phyloP scores from a whole-genome alignment of 768 basidiomycete genomes.

The Calocybe cyanea region DNA sequence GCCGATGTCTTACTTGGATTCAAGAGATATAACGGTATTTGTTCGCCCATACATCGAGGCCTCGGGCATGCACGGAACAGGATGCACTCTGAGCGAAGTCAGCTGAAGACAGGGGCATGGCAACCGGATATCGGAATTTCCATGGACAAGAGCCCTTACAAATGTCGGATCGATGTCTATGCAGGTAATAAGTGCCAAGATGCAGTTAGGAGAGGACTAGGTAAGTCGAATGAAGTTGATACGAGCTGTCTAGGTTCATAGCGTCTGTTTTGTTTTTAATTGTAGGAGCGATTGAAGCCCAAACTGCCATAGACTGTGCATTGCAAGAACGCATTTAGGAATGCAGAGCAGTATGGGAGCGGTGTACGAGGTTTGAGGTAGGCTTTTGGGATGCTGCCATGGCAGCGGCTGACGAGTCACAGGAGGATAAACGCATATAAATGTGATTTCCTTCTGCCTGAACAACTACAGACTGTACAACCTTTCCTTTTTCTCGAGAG shows the following conservation, averaged over 20 bases:
- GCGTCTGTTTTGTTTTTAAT: no score
- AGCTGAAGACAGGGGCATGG: constrained; percentile 67
- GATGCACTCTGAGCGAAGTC: constrained; percentile 85
- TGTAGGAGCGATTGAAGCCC: constrained; percentile 74
- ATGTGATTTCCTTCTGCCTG: no score
- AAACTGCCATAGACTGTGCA: constrained; percentile 59
- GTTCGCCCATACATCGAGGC: constrained; percentile 63
- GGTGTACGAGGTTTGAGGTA: constrained; percentile 74
- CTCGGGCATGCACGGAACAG: constrained; percentile 85
- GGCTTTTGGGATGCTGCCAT: constrained; percentile 80
- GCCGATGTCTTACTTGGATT: constrained; percentile 59
- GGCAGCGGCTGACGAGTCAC: constrained; percentile 19
- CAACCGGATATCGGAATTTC: constrained; percentile 50
- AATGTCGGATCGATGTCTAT: constrained; percentile 77
- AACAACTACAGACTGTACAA: no score
- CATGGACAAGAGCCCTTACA: constrained; percentile 80
- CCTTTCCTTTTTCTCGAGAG: no score
- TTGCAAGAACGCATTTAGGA: constrained; percentile 55
- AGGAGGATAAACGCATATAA: no score
- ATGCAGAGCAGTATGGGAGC: constrained; percentile 71
- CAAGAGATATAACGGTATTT: constrained; percentile 41
- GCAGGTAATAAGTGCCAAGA: constrained; percentile 63
- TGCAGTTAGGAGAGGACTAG: constrained; percentile 70
- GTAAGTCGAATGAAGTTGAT: no score
- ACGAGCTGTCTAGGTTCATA: no score